Base-by-base conservation (phyloP, 768 basidiomycete genomes). In the Phylloporus rhodoxanthus region DNA sequence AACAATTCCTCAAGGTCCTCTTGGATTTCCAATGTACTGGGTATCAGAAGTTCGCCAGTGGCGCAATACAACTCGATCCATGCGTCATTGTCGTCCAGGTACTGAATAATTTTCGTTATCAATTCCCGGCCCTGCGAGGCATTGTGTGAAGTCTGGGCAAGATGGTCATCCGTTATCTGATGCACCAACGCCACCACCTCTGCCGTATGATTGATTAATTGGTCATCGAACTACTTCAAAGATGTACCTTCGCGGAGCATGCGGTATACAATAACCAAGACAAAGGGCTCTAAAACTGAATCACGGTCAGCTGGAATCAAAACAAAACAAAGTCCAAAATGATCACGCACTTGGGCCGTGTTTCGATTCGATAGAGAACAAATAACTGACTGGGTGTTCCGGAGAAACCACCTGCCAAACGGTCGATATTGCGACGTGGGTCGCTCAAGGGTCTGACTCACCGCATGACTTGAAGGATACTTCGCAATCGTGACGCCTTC, bases 241-340 rank as follows among this genome's bases (percentile, higher is more conserved):
- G 10, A 32, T 63, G 39, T 51, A 91, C 92, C 92, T 75, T 94
- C 90, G 17, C 83, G 82, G 21, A 95, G 68, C 71, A 83, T 82
- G 32, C 88, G 80, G 67, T 92, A 96, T 43, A 71, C 75, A 50
- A 96, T 83, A 20, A 75, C 68, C 28, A 95, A 70, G 21, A 66
- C 72, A 36, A 89, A 68, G 1, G 82, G 71, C 49, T 87, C 84
- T 42, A 75, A 71, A 17, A 82, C 88, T 88, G 58, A 20, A 45
- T 15, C 14, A 5, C 20, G 5, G 14, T 21, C 51, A 52, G 52
- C 15, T n/a, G 26, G 47, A 28, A 43, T 3, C 34, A 36, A n/a
- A 45, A 50, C 61, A 30, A 9, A 30, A 17, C 33, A 51, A 37
- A 45, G 30, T 33, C 23, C n/a, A 3, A n/a, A 15, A 25, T 38